phyloP scores from a whole-genome alignment of 1,139 yeast species.

The Kurtzmaniella natalensis region DNA sequence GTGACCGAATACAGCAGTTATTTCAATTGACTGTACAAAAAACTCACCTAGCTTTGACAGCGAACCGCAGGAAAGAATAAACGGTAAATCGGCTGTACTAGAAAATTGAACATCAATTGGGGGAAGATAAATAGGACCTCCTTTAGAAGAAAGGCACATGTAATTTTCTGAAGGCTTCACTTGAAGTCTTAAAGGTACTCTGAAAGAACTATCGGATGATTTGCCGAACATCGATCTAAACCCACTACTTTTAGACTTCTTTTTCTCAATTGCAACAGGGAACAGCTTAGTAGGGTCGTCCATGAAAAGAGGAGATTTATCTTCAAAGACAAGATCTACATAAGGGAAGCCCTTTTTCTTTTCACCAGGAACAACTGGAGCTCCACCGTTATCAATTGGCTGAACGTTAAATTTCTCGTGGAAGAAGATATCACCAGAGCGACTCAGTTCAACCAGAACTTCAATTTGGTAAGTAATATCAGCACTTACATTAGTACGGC shows the following conservation, averaged over 20 bases:
- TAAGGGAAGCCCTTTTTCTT: conserved; percentile 4
- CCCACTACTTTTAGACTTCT: conserved; percentile 3
- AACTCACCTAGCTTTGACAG: conserved; percentile 7
- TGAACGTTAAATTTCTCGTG: conserved; percentile 7
- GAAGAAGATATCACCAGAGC: conserved; percentile 5
- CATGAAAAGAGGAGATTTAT: conserved; percentile 2
- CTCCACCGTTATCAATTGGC: conserved; percentile 4
- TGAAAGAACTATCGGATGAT: not conserved
- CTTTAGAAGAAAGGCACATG: conserved; percentile 2
- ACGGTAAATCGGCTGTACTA: conserved; percentile 3
- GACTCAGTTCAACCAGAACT: conserved; percentile 6
- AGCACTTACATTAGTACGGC: conserved; percentile 3
- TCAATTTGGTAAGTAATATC: conserved; percentile 8
- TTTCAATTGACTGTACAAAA: conserved; percentile 1
- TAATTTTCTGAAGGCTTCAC: conserved; percentile 3
- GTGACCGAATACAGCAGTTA: conserved; percentile 2
- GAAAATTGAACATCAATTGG: conserved; percentile 5
- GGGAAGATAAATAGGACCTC: conserved; percentile 3
- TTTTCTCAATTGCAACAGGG: conserved; percentile 3
- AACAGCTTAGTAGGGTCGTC: conserved; percentile 4
- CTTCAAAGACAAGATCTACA: conserved; percentile 3
- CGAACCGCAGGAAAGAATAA: not conserved
- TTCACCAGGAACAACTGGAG: conserved; percentile 1
- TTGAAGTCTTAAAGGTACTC: conserved; percentile 5
- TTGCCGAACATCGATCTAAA: conserved; percentile 6